Evolutionary conservation across 78 protist species (phyloP).

Genomic region (Anaeramoeba flamelloides): DNA sequence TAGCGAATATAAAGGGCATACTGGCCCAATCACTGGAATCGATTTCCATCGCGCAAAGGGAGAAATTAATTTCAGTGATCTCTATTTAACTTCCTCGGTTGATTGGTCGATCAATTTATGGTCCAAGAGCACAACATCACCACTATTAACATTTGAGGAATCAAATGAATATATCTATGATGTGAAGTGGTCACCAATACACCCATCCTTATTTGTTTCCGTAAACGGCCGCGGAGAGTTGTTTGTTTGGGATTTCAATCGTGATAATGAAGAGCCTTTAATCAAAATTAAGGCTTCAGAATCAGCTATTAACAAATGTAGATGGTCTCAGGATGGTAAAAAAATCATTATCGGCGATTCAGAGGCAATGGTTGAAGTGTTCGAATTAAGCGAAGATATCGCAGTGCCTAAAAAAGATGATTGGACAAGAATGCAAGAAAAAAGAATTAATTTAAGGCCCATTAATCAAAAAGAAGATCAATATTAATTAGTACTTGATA

Average conservation of each 20-base stretch:
- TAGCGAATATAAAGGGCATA: conserved; percentile 45
- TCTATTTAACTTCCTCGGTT: conserved; percentile 35
- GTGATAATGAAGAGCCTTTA: conserved; percentile 14
- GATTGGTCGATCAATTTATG: conserved; percentile 61
- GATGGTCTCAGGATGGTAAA: conserved; percentile 19
- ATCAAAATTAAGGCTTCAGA: background rate
- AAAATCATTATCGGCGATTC: conserved; percentile 20
- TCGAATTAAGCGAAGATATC: conserved; percentile 7
- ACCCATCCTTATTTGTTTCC: conserved; percentile 46
- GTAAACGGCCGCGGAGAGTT: conserved; percentile 44
- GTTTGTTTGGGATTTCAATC: conserved; percentile 41
- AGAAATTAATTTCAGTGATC: conserved; percentile 30
- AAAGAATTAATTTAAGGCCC: no score
- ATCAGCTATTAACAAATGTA: background rate
- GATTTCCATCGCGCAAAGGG: conserved; percentile 47
- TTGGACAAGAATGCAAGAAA: no score
- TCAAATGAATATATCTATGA: conserved; percentile 48
- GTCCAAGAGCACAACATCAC: conserved; percentile 9
- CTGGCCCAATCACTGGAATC: conserved; percentile 44
- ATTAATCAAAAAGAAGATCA: no score
- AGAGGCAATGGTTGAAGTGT: conserved; percentile 4
- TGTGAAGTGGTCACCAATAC: conserved; percentile 60
- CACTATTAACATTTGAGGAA: conserved; percentile 39
- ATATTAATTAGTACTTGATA: no score
- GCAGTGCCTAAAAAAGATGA: no score